Conservation (phyloP, 768 basidiomycete species). For the Lyophyllum semitale region DNA sequence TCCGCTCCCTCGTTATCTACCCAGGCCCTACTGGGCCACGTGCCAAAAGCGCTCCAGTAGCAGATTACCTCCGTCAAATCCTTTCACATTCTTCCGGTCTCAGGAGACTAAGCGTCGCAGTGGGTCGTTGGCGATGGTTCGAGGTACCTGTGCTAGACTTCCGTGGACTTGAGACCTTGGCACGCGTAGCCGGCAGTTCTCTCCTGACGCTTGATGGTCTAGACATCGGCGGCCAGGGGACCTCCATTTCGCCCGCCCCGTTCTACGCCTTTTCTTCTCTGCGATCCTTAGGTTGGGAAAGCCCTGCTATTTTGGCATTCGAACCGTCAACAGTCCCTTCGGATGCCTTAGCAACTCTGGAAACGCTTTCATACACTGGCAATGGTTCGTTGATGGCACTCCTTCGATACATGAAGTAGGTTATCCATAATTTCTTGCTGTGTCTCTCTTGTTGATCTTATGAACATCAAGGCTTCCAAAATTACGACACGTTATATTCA, state of each 20-base stretch:
- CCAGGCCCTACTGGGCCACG: too few relatives aligned
- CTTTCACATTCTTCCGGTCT: not conserved
- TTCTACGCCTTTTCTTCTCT: not conserved
- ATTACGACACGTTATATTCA: not conserved
- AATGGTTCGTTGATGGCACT: not conserved
- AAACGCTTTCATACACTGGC: not conserved
- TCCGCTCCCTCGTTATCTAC: not conserved
- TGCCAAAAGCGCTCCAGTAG: not conserved
- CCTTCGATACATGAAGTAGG: not conserved
- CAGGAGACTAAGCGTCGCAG: not conserved
- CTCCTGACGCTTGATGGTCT: not conserved
- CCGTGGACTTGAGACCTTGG: not conserved
- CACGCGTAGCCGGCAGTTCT: not conserved
- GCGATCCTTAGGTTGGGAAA: not conserved
- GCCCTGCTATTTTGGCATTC: not conserved
- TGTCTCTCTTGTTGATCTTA: not conserved
- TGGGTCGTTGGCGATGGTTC: too few relatives aligned
- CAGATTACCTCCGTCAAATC: not conserved
- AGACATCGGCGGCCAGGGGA: not conserved
- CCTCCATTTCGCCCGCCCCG: not conserved
- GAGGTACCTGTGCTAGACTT: too few relatives aligned
- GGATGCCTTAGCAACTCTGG: not conserved
- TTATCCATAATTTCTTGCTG: not conserved
- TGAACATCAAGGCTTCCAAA: not conserved
- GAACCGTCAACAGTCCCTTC: not conserved